Base-by-base conservation (phyloP, 139 green algal species). In the Chlorella sp. region DNA sequence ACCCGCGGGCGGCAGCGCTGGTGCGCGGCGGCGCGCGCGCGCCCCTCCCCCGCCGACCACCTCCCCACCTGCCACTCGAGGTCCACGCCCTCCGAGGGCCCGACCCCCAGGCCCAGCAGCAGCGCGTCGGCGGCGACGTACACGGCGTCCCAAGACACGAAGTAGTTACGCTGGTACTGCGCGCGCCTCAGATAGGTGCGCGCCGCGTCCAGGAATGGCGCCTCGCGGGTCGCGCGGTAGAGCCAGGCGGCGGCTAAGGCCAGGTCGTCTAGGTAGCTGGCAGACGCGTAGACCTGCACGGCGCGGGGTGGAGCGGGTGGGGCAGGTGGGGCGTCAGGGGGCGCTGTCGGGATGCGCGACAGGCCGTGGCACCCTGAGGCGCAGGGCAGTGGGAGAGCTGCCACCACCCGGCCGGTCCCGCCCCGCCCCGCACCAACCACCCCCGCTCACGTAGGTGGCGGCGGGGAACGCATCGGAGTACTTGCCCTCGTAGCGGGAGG, bases 211-310 rank as follows among this genome's bases (percentile, higher is more conserved):
- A 81, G 62, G 73, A 89, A 93, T 1, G 72, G 48, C 23, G 64
- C 23, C 42, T 93, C 80, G 27, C 60, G 45, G 5, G 89, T 90
- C 15, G 75, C 77, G 23, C 72, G 73, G 68, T 90, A 92, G 36
- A 93, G 68, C 89, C 89, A 93, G 21, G 65, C 69, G 31, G 81
- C 86, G 6, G 76, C 86, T 67, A 79, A 89, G 2, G 90, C 78
- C 42, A 93, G 83, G 59, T 91, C 87, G 73, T 93, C 89, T 29
- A 61, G 25, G 46, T 80, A 91, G 45, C 50, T 68, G 36, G 55
- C 36, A 41, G 56, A 70, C 8, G 31, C 50, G 71, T 87, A 84
- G 55, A 77, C 19, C n/a, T n/a, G n/a, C n/a, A n/a, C n/a, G n/a
- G n/a, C n/a, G n/a, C n/a, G 65, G 2, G 8, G 23, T 12, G 19